Evolutionary conservation across 2,329 filamentous ascomycete species (phyloP).

Genomic region (Aspergillus sclerotialis): DNA sequence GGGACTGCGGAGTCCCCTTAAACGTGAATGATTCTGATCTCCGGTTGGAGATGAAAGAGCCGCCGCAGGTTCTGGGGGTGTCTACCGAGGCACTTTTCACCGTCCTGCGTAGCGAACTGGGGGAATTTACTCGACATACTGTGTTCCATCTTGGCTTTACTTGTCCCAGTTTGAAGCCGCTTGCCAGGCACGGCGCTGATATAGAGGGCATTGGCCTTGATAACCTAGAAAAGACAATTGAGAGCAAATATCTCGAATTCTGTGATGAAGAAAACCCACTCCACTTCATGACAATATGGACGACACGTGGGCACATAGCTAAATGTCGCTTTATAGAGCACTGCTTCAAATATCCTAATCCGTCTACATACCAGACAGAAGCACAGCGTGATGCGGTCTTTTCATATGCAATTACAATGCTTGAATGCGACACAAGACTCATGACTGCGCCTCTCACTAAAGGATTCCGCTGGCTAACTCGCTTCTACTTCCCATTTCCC

Average conservation of each 20-base stretch:
- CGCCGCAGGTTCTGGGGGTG: conserved; percentile 1
- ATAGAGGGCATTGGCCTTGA: background rate
- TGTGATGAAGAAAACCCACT: background rate
- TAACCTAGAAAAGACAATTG: background rate
- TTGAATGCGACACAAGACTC: background rate
- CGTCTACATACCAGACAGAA: background rate
- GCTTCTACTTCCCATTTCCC: background rate
- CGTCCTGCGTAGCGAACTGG: conserved; percentile 7
- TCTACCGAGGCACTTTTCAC: conserved; percentile 9
- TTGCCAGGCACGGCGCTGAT: background rate
- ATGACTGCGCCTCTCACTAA: background rate
- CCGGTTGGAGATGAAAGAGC: background rate
- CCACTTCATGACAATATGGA: background rate
- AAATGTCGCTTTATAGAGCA: background rate
- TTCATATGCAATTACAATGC: background rate
- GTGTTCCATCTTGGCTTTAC: background rate
- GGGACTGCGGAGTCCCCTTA: conserved; percentile 33
- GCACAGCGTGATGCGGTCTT: background rate
- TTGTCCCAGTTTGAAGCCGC: background rate
- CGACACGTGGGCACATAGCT: background rate
- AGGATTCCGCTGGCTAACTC: background rate
- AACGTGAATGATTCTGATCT: conserved; percentile 35
- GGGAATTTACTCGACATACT: conserved; percentile 9
- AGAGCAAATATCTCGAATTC: background rate
- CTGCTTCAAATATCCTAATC: no score